phyloP scores from a whole-genome alignment of 2,329 filamentous ascomycete genomes.

The Piedraia hortae region DNA sequence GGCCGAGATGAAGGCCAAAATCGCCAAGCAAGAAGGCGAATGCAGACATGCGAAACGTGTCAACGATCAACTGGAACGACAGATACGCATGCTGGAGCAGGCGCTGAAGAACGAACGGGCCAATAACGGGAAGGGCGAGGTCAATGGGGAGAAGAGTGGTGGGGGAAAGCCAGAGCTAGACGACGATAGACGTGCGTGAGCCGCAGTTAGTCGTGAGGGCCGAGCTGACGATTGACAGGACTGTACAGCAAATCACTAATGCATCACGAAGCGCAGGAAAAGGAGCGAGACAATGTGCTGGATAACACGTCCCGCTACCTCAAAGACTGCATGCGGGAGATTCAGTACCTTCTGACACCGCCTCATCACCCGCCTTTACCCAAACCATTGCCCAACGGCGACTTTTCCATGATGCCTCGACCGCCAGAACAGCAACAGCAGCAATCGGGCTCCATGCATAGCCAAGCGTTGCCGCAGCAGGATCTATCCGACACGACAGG shows the following conservation, averaged over 20 bases:
- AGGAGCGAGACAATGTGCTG: constrained; percentile 28
- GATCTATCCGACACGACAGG: too few relatives aligned
- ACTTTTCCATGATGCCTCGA: constrained; percentile 17
- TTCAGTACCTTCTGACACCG: constrained; percentile 40
- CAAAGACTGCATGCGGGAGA: constrained; percentile 38
- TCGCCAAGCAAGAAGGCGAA: constrained; percentile 80
- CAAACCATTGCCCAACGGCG: constrained; percentile 14
- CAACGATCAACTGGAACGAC: constrained; percentile 71
- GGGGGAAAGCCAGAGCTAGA: constrained; percentile 10
- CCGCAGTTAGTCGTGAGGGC: constrained; percentile 1
- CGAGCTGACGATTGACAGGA: constrained; percentile 1
- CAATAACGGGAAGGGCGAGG: constrained; percentile 22
- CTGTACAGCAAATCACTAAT: too few relatives aligned
- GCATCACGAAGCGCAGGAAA: too few relatives aligned
- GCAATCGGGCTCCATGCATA: too few relatives aligned
- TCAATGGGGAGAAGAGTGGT: constrained; percentile 9
- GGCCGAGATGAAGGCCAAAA: constrained; percentile 95
- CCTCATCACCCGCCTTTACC: constrained; percentile 32
- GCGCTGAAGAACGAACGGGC: constrained; percentile 62
- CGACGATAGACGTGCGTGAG: not conserved
- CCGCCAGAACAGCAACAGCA: too few relatives aligned
- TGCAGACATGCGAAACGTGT: constrained; percentile 62
- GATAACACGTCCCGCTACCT: constrained; percentile 36
- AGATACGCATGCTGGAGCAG: constrained; percentile 67
- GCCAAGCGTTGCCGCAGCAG: constrained; percentile 9